These are phyloP conservation scores for Trichoderma polysporum DNA, from an alignment of 2,329 filamentous ascomycete species.

Conservation along the genomic window DNA sequence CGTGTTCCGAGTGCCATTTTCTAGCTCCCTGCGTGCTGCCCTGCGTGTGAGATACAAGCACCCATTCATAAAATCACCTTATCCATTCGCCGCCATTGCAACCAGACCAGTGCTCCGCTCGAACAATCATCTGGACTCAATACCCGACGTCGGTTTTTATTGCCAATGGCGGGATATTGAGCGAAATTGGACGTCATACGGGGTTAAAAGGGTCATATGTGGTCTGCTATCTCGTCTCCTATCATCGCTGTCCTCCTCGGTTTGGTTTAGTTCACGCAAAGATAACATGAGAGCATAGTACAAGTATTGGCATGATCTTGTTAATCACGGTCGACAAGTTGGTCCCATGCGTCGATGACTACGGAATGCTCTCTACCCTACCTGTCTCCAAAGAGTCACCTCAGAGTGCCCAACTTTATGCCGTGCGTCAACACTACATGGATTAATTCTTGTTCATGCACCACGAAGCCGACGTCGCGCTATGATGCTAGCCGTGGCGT, in stretches of 20 bases:
- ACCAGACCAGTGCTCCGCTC: slow-evolving; percentile 2
- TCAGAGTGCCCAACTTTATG: background rate
- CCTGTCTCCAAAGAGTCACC: background rate
- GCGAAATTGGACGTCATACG: slow-evolving; percentile 3
- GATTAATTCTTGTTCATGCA: background rate
- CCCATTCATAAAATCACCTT: background rate
- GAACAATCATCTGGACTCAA: background rate
- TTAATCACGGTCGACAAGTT: background rate
- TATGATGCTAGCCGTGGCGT: slow-evolving; percentile 3
- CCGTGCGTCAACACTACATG: background rate
- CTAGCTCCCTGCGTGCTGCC: background rate
- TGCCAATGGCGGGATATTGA: slow-evolving; percentile 1
- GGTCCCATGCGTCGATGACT: background rate
- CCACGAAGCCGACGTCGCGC: slow-evolving; percentile 8
- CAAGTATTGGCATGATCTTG: background rate
- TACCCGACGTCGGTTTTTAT: slow-evolving; percentile 3
- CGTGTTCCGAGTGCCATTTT: background rate
- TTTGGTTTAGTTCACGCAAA: background rate
- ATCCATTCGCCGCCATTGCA: background rate
- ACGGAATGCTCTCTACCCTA: background rate
- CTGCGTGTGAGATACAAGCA: background rate
- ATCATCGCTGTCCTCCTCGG: background rate
- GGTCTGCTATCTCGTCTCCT: background rate
- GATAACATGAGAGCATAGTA: slow-evolving; percentile 13
- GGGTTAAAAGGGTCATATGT: background rate